phyloP scores from a whole-genome alignment of 257 asterid species.

The Gentiana macrophylla region DNA sequence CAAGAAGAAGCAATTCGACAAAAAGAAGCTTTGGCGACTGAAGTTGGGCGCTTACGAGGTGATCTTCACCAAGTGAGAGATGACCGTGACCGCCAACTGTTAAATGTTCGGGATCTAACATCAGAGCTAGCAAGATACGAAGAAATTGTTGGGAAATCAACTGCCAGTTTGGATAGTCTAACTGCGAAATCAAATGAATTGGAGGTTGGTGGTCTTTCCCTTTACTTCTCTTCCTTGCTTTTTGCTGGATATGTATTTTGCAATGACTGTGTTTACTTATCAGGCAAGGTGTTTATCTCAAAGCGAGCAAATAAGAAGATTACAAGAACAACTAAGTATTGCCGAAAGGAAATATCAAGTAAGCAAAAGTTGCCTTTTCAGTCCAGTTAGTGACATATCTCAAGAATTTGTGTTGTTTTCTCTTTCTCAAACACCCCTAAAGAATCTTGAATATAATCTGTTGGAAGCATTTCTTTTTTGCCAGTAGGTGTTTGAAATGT shows the following conservation, averaged over 20 bases:
- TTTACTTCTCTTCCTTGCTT: not conserved
- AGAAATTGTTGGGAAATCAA: slow-evolving; percentile 49
- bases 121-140: slow-evolving; percentile 45
- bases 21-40: slow-evolving; percentile 61
- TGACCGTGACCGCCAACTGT: slow-evolving; percentile 61
- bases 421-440: too few relatives aligned
- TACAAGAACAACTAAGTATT: slow-evolving; percentile 57
- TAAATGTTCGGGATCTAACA: slow-evolving; percentile 45
- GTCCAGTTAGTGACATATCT: not conserved
- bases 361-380: slow-evolving; percentile 1
- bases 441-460: too few relatives aligned
- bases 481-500: slow-evolving; percentile 2
- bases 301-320: slow-evolving; percentile 49
- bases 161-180: slow-evolving; percentile 40
- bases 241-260: not conserved
- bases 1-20: slow-evolving; percentile 69
- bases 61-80: slow-evolving; percentile 79
- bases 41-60: slow-evolving; percentile 54
- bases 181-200: slow-evolving; percentile 40
- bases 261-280: slow-evolving; percentile 7
- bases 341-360: slow-evolving; percentile 71
- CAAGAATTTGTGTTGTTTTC: not conserved
- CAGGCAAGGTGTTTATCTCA: slow-evolving; percentile 67
- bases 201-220: slow-evolving; percentile 41
- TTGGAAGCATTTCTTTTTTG: not conserved